Percentiles rank a stretch among this genome's conserved stretches.
Evolutionary conservation across 75 land plant species (phyloP).

Genomic region (Picea glauca): DNA sequence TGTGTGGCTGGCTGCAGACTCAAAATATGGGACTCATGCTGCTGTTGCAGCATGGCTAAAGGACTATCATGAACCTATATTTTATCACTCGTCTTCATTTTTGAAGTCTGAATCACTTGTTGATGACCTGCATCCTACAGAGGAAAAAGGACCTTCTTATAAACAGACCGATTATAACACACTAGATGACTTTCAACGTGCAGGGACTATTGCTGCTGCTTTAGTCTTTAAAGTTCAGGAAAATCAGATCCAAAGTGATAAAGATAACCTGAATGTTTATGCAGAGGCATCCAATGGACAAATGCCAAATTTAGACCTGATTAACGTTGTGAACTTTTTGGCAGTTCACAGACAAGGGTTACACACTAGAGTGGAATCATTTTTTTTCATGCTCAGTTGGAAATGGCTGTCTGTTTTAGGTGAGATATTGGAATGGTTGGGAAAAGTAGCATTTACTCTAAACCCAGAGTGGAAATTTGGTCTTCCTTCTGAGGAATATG

Average conservation of each 20-base stretch:
- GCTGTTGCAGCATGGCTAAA: constrained; percentile 83
- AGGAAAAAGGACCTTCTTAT: background rate
- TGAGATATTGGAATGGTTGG: constrained; percentile 46
- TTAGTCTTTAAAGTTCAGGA: constrained; percentile 60
- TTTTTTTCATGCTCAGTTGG: constrained; percentile 42
- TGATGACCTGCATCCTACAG: background rate
- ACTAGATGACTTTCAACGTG: constrained; percentile 58
- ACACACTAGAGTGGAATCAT: constrained; percentile 46
- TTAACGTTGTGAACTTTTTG: constrained; percentile 79
- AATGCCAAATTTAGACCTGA: constrained; percentile 95
- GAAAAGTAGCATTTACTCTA: constrained; percentile 44
- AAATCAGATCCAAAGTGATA: constrained; percentile 10
- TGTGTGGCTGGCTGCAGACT: constrained; percentile 86
- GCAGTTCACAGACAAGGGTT: constrained; percentile 82
- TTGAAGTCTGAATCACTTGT: constrained; percentile 3
- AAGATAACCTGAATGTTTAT: constrained; percentile 55
- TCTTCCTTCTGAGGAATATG: constrained; percentile 63
- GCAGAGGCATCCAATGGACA: constrained; percentile 96
- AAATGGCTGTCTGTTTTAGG: constrained; percentile 58
- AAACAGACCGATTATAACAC: background rate
- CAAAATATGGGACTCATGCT: constrained; percentile 63
- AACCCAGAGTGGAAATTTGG: constrained; percentile 74
- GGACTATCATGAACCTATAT: constrained; percentile 67
- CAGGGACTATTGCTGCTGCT: constrained; percentile 94
- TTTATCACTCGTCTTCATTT: constrained; percentile 7